Base-by-base conservation (phyloP, 148 eudicot species). In the Arbutus unedo region DNA sequence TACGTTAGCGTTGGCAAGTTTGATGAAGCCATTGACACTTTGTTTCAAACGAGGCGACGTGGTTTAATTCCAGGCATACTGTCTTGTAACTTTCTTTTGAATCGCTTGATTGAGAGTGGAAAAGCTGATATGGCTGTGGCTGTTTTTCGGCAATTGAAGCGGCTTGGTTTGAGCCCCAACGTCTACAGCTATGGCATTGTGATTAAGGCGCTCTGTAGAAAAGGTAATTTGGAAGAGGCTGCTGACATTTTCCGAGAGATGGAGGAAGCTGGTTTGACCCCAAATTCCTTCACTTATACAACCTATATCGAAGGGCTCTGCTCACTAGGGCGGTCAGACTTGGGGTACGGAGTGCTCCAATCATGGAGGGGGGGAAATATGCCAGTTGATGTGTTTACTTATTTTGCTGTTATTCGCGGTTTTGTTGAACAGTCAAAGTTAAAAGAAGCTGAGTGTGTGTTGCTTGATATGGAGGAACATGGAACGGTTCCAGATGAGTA, bases 291-390 rank as follows among this genome's bases (percentile, higher is more conserved):
- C 70, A 83, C 88, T 8, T 86, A 84, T 71, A 23, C 83, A 19
- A 82, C 89, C 31, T 90, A 90, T 38, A 55, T 94, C 57, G 90
- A 90, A 56, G 95, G 91, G 82, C 88, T 91, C 80, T 93, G 96
- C 66, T 83, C 25, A 13, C 81, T 85, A 67, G 84, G 85, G 47
- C 79, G 57, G 74, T 66, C 94, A 47, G 85, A 84, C 38, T 6
- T 49, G 57, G 98, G 88, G 47, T 92, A 88, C 85, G 81, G 89
- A 56, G 71, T 88, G 72, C 87, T 94, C 21, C 84, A 84, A 76
- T n/a, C 57, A 48, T 87, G 83, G 83, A 85, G 88, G 74, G 78
- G 23, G 6, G 53, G 64, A 18, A 77, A 75, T 21, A 78, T 85
- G 45, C 86, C 87, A 9, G 54, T 91, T 66, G 85, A 85, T 84